Conservation (phyloP, 2,329 filamentous ascomycete genomes). For the Scedosporium dehoogii region DNA sequence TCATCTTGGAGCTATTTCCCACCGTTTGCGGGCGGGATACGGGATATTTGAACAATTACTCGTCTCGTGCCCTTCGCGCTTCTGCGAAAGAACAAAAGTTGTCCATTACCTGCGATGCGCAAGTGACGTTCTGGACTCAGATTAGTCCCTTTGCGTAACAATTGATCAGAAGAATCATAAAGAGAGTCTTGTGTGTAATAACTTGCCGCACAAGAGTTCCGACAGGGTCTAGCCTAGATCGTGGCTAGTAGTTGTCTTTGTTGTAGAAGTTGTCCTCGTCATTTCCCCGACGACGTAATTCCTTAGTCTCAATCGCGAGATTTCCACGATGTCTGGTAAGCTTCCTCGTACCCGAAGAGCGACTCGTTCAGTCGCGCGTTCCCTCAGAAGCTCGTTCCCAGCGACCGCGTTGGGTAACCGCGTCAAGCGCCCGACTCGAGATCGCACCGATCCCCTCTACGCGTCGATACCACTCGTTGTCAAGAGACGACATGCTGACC, state of each 20-base stretch:
- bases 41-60: not conserved
- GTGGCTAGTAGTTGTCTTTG: not conserved
- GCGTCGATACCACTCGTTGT: not conserved
- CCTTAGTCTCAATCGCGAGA: not conserved
- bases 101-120: slow-evolving; percentile 1
- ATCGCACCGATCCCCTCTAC: not conserved
- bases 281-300: slow-evolving; percentile 3
- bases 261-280: not conserved
- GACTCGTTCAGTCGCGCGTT: not conserved
- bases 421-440: not conserved
- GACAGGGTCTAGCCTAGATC: not conserved
- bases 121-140: slow-evolving; percentile 3
- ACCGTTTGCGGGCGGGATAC: not conserved
- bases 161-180: slow-evolving; percentile 6
- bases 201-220: not conserved
- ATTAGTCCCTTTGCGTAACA: slow-evolving; percentile 3
- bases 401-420: not conserved
- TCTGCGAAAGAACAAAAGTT: not conserved
- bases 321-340: slow-evolving; percentile 6
- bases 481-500: slow-evolving; percentile 7
- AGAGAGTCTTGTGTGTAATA: not conserved
- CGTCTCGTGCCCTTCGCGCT: not conserved
- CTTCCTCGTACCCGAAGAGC: not conserved
- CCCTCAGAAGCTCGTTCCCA: not conserved
- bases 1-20: not conserved